Evolutionary conservation across 495 filamentous ascomycete genomes (phyloP), one percentile per base, ranked within the genome.

Genomic region (Hypoxylon cercidicola): DNA sequence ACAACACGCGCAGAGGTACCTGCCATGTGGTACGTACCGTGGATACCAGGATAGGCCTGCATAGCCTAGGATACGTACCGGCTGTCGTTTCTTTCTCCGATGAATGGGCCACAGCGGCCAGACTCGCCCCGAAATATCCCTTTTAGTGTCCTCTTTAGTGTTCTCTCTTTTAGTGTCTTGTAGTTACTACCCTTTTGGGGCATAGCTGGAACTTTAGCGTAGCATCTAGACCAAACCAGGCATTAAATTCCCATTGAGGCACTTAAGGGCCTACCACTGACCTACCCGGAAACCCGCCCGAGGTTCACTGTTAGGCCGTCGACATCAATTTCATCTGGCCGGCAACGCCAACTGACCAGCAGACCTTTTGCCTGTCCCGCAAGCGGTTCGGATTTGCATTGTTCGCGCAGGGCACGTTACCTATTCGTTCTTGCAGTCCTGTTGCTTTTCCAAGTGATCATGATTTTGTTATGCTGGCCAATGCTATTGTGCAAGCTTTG

Each of bases 1-100:
- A 51, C 55, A 64, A 60, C 66, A 69, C 60, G 66, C 66, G 66
- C 66, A 69, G 55, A 64, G 65, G 65, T 68, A 68, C 64, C 57
- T 62, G 37, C 35, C 51, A 43, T 46, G 43, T 11, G 46, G 60
- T 64, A 64, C 60, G 52, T 64, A 64, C 44, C 30, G 2, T 19
- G 5, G 5, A 25, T 25, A 5, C 23, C 23, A 25, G 23, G 23
- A 25, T 25, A 25, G 23, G 2, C 23, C 23, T 2, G 23, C 2
- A 25, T 25, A 25, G 23, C 23, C 23, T 10, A 19, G 32, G 32
- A 49, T 67, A 65, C 57, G 50, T 65, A 55, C 56, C 44, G 56
- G 56, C 58, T 44, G 13, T 57, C 30, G 56, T 55, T 60, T 61
- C 57, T 16, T 50, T 56, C 16, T 56, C 67, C 62, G 60, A 57